Percentiles rank a stretch among this genome's conserved stretches.
Evolutionary conservation across 805 yeast genomes (phyloP).

Genomic region (Candida corydali): DNA sequence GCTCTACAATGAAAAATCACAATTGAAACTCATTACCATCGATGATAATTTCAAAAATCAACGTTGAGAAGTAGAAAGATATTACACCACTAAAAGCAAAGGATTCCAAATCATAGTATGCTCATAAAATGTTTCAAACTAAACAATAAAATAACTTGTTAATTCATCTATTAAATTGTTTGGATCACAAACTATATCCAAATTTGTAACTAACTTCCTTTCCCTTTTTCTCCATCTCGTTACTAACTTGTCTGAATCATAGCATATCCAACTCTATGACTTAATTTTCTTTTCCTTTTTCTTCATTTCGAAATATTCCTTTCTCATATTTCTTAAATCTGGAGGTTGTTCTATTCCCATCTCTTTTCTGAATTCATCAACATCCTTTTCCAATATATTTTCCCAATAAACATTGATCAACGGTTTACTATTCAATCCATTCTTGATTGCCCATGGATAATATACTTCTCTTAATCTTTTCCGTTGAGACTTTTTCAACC

Average conservation of each 20-base stretch:
- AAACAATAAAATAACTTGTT: no score
- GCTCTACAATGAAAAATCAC: no score
- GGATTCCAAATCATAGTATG: no score
- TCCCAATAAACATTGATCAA: slow-evolving; percentile 94
- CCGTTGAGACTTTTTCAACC: slow-evolving; percentile 61
- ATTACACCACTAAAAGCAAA: no score
- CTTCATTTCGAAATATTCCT: slow-evolving; percentile 30
- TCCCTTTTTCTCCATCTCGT: slow-evolving; percentile 23
- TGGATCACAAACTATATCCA: slow-evolving; percentile 9
- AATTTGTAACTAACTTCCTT: slow-evolving; percentile 10
- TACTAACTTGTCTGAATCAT: no score
- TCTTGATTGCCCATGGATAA: slow-evolving; percentile 81
- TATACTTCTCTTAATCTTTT: slow-evolving; percentile 62
- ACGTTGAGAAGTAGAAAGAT: no score
- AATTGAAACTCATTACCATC: no score
- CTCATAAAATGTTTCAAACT: no score
- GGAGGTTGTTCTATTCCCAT: slow-evolving; percentile 72
- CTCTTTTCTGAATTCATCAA: slow-evolving; percentile 64
- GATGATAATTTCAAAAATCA: no score
- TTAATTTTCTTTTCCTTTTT: slow-evolving; percentile 16
- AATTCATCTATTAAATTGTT: slow-evolving; percentile 18
- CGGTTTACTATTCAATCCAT: slow-evolving; percentile 70
- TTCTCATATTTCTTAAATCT: slow-evolving; percentile 66
- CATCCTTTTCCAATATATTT: slow-evolving; percentile 64
- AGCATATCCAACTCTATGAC: no score